These are phyloP conservation scores for Penicillium sp. DNA, from an alignment of 2,329 filamentous ascomycete genomes.

Conservation along the genomic window DNA sequence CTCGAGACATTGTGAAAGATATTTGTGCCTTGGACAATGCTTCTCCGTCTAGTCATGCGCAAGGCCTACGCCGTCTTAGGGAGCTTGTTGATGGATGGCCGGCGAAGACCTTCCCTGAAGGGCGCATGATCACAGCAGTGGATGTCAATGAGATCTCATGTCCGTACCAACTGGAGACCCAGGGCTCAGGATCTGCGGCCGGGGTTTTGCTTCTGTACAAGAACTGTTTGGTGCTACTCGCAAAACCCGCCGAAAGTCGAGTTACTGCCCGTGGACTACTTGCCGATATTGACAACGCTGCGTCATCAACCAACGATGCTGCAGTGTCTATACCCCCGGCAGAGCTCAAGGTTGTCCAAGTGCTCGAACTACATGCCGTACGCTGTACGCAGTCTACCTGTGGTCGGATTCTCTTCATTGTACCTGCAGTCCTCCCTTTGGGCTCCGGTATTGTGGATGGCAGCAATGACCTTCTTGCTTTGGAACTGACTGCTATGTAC, in stretches of 20 bases:
- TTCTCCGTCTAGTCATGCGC: constrained; percentile 66
- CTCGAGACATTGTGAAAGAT: constrained; percentile 89
- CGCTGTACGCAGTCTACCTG: constrained; percentile 61
- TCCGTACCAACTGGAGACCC: constrained; percentile 62
- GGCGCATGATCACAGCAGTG: constrained; percentile 76
- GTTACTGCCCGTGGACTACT: constrained; percentile 75
- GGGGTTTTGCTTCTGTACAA: constrained; percentile 83
- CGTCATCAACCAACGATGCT: constrained; percentile 51
- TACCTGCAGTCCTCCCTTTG: constrained; percentile 30
- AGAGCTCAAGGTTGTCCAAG: constrained; percentile 75
- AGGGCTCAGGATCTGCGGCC: constrained; percentile 50
- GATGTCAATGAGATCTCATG: constrained; percentile 77
- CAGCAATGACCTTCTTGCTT: constrained; percentile 59
- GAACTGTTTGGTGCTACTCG: constrained; percentile 75
- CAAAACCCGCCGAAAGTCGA: constrained; percentile 65
- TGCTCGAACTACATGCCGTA: constrained; percentile 68
- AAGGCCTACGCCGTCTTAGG: constrained; percentile 71
- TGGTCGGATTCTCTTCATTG: constrained; percentile 42
- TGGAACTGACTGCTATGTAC: constrained; percentile 73
- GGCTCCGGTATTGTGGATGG: constrained; percentile 22
- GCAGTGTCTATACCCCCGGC: constrained; percentile 46
- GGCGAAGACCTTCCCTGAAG: constrained; percentile 67
- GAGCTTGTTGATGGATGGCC: constrained; percentile 81
- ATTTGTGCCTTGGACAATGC: constrained; percentile 91
- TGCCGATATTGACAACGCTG: constrained; percentile 82